Conservation (phyloP, 768 basidiomycete genomes). For the Mycena vitilis region DNA sequence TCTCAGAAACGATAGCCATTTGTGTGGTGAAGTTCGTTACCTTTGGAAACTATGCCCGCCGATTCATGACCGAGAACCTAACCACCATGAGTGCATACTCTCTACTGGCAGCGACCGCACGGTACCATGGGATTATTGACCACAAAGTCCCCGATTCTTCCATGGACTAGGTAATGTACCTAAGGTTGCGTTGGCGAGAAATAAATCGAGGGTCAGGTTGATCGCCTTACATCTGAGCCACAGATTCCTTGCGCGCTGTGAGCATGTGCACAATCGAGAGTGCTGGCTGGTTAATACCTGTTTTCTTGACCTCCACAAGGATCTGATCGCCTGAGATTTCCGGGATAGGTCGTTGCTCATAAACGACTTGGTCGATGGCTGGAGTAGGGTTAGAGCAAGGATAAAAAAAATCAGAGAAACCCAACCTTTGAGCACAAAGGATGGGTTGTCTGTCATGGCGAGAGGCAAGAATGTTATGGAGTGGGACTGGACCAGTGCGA, state of each 20-base stretch:
- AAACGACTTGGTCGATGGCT: constrained; percentile 71
- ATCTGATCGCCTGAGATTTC: constrained; percentile 80
- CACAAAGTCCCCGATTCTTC: constrained; percentile 83
- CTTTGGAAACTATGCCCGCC: constrained; percentile 79
- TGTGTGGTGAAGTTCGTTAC: constrained; percentile 59
- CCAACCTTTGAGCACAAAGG: constrained; percentile 75
- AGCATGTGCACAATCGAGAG: constrained; percentile 17
- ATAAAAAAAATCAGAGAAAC: not conserved
- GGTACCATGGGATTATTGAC: constrained; percentile 84
- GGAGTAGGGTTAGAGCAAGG: not conserved
- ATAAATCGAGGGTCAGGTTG: constrained; percentile 24
- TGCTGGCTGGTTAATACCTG: constrained; percentile 62
- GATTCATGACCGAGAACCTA: constrained; percentile 97
- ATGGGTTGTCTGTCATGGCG: constrained; percentile 79
- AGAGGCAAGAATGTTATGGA: constrained; percentile 20
- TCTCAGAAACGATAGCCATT: not conserved
- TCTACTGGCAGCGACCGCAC: not conserved
- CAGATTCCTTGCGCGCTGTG: constrained; percentile 74
- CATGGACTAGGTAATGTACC: constrained; percentile 85
- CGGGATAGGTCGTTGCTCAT: constrained; percentile 82
- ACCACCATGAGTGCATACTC: constrained; percentile 3
- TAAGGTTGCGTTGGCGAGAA: constrained; percentile 44
- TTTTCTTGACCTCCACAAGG: constrained; percentile 91
- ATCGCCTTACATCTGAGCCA: constrained; percentile 79
- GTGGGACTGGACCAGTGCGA: not conserved